These are phyloP conservation scores for Dipteronia dyeriana DNA, from an alignment of 345 rosid genomes.

Conservation along the genomic window DNA sequence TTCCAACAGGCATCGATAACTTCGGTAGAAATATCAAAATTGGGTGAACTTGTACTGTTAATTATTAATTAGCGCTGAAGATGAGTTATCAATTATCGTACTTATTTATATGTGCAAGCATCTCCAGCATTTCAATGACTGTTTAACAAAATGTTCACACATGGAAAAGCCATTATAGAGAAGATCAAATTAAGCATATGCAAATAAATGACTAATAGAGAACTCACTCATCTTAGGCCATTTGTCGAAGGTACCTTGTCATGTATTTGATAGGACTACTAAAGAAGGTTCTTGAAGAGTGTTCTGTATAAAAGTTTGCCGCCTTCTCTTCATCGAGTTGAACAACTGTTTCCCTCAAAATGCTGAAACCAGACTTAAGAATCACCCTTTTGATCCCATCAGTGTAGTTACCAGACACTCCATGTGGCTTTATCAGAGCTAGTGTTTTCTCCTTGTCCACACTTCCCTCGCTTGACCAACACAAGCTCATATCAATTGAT, in stretches of 20 bases:
- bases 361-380: constrained; percentile 54
- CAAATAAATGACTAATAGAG: background rate
- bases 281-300: constrained; percentile 66
- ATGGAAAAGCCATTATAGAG: background rate
- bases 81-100: background rate
- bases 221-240: background rate
- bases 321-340: constrained; percentile 62
- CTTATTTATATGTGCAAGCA: background rate
- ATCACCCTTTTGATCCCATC: constrained; percentile 50
- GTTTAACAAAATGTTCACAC: background rate
- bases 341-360: constrained; percentile 48
- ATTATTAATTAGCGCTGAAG: background rate
- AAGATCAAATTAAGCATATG: background rate
- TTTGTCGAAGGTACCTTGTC: constrained; percentile 58
- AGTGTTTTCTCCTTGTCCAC: constrained; percentile 54
- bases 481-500: background rate
- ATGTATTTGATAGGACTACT: constrained; percentile 64
- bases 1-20: background rate
- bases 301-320: constrained; percentile 68
- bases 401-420: constrained; percentile 62
- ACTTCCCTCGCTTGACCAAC: constrained; percentile 35
- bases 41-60: background rate
- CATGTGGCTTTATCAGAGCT: constrained; percentile 86
- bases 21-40: no score
- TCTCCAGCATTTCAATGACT: background rate